Evolutionary conservation across 352 stramenopile genomes (phyloP).

Genomic region (Pythium sukuiense): DNA sequence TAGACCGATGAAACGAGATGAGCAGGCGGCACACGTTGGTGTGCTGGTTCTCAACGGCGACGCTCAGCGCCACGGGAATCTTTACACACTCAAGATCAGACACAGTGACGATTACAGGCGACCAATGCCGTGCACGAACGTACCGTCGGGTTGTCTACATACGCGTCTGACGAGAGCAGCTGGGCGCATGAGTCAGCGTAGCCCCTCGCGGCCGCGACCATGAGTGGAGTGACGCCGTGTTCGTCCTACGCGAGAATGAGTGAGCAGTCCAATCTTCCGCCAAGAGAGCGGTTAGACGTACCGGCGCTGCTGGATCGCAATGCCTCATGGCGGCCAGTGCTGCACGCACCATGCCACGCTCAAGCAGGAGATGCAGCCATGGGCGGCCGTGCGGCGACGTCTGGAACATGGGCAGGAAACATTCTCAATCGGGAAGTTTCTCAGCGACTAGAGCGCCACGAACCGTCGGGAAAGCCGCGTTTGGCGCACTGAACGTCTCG

Average conservation of each 20-base stretch:
- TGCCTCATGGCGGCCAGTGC: not conserved
- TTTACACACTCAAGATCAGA: not conserved
- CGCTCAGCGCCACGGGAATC: constrained; percentile 1
- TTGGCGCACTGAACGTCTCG: not conserved
- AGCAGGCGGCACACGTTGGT: constrained; percentile 11
- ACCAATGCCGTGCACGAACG: not conserved
- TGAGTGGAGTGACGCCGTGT: constrained; percentile 9
- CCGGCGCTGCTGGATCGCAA: constrained; percentile 5
- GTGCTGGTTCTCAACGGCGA: constrained; percentile 11
- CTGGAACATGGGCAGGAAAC: too few relatives aligned
- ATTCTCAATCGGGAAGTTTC: not conserved
- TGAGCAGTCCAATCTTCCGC: not conserved
- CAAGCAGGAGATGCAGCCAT: constrained; percentile 13
- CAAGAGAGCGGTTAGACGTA: not conserved
- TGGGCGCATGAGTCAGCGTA: constrained; percentile 11
- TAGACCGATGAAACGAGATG: constrained; percentile 5
- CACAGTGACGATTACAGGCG: not conserved
- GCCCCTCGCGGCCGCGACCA: constrained; percentile 13
- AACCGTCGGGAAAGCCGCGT: not conserved
- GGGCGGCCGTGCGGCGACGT: not conserved
- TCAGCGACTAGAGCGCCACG: not conserved
- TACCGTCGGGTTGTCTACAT: not conserved
- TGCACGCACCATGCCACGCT: constrained; percentile 10
- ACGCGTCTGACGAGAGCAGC: constrained; percentile 5
- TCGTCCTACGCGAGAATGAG: not conserved